Evolutionary conservation across 1,284 basidiomycete species (phyloP), one percentile per base, ranked within the genome.

Genomic region (Cystobasidiaceae sp.): DNA sequence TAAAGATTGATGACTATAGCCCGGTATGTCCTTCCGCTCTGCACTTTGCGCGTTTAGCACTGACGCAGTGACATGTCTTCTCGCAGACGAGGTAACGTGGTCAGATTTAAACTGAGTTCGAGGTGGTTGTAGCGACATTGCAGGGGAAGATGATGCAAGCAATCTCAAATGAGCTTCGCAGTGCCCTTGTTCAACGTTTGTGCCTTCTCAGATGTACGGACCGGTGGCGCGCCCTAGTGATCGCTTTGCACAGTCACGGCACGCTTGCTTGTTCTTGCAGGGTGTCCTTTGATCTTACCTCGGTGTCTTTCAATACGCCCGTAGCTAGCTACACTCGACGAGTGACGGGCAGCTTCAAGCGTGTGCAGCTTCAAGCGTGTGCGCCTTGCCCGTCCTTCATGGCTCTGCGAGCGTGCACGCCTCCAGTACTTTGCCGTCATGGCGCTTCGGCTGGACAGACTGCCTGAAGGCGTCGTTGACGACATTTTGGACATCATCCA

Each of bases 1-100:
- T 99, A 76, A 90, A 96, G 80, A 97, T 98, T 55, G 96, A 98
- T 77, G 94, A 97, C 76, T 96, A 96, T 74, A 62, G 60, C 27
- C 60, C 60, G 32, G 61, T 64, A 49, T 46, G 52, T 62, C 15
- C 13, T 17, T 8, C 1, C 7, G 15, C 17, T 19, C 19, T 43
- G 48, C 19, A 9, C 15, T 19, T 44, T 7, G n/a, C 7, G 5
- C 19, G 5, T 5, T 4, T 4, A 19, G 25, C 25, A 23, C 43
- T 44, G 43, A 44, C n/a, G n/a, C 43, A 19, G 19, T 5, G 4
- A 19, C 25, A 7, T 44, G 4, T 23, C 43, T 6, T 44, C n/a
- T 39, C 11, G 43, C 43, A 44, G 43, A 44, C 43, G 15, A n/a
- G 43, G 43, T 44, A 44, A 17, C 25, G 19, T 44, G 6, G 19